Base-by-base conservation (phyloP, 2,329 filamentous ascomycete species). In the Calcarisporium arbuscula region DNA sequence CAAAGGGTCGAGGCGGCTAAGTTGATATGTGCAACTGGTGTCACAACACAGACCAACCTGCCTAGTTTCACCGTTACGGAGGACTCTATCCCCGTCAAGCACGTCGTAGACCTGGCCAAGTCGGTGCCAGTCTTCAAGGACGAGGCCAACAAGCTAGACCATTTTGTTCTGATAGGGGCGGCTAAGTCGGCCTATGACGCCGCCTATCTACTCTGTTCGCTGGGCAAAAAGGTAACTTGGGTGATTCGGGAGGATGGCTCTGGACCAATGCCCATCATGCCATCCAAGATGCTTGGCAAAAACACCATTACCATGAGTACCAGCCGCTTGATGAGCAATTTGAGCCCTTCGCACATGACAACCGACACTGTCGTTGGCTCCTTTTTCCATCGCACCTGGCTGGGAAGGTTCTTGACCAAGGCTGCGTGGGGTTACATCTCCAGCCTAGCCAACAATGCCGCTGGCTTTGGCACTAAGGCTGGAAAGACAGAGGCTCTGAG, bases 151-250 rank as follows among this genome's bases (percentile, higher is more conserved):
- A n/a, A n/a, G n/a, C n/a, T n/a, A n/a, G n/a, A n/a, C n/a, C n/a
- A n/a, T n/a, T n/a, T n/a, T n/a, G n/a, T n/a, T n/a, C n/a, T n/a
- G n/a, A n/a, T n/a, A n/a, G 56, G 56, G 6, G 53, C 43, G 2
- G 47, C 56, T 4, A 59, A 60, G 40, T 58, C 54, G 4, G 45
- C 54, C 3, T 60, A 51, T 36, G 57, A 60, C 32, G 42, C 52
- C 3, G 55, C 59, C 19, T 58, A 45, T 32, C 40, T 53, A 8
- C 44, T 60, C 2, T 40, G 58, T 3, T 48, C 42, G 8, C 25
- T 36, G 3, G 57, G 55, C 1, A 53, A 54, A 32, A 40, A 50
- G 30, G 55, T 61, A 5, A 30, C 45, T 15, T 60, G 56, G 57
- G 35, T 60, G 5, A 60, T 60, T 30, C 53, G 57, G 9, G 32